These are phyloP conservation scores for Terfezia boudieri DNA, from an alignment of 495 filamentous ascomycete species.

Conservation along the genomic window DNA sequence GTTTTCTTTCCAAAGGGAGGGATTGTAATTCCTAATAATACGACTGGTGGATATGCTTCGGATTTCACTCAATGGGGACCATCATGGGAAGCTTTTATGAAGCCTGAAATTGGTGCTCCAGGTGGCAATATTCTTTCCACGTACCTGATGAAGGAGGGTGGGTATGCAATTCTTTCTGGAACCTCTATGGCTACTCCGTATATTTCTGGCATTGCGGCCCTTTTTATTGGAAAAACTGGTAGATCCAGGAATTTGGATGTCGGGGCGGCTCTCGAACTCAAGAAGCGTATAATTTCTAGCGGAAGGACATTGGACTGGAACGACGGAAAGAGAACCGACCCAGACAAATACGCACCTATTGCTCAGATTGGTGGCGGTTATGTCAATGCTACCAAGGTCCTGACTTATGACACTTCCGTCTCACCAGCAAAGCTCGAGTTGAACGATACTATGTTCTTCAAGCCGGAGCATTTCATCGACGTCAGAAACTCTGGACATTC, in stretches of 20 bases:
- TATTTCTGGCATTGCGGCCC: constrained; percentile 31
- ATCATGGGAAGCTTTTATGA: constrained; percentile 30
- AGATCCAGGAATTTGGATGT: constrained; percentile 21
- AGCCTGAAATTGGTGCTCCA: constrained; percentile 30
- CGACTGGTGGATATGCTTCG: constrained; percentile 26
- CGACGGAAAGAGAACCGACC: constrained; percentile 21
- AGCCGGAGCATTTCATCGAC: constrained; percentile 25
- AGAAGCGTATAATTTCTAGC: constrained; percentile 21
- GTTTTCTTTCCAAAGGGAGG: constrained; percentile 17
- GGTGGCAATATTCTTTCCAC: constrained; percentile 36
- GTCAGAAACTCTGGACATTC: constrained; percentile 30
- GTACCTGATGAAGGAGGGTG: constrained; percentile 27
- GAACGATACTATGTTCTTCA: constrained; percentile 34
- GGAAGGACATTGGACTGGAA: constrained; percentile 26
- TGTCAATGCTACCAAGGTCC: constrained; percentile 33
- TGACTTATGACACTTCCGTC: constrained; percentile 30
- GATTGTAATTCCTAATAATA: constrained; percentile 14
- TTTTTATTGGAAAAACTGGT: constrained; percentile 28
- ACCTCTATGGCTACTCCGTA: constrained; percentile 36
- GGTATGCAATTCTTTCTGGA: constrained; percentile 25
- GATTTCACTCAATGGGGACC: constrained; percentile 35
- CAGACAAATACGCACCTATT: constrained; percentile 28
- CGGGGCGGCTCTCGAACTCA: constrained; percentile 21
- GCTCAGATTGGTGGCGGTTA: constrained; percentile 35
- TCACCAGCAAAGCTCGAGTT: constrained; percentile 32